Percentiles rank a stretch among this genome's conserved stretches.
These are phyloP conservation scores for Thelonectria discophora DNA, from an alignment of 2,329 filamentous ascomycete genomes.

Conservation along the genomic window DNA sequence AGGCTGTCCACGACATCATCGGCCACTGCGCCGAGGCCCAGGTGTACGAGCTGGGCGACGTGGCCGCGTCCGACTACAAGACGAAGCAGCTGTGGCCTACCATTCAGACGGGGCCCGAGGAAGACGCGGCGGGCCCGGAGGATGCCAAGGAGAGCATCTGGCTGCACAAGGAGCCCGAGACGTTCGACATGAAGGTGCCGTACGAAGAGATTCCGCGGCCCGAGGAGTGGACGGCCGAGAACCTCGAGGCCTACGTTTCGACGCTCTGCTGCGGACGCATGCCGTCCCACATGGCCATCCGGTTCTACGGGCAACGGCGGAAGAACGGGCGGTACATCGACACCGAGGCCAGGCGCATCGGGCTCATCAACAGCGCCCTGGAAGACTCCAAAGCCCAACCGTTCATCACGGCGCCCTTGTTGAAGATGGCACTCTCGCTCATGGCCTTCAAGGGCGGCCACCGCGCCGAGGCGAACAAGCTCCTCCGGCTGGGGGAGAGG, in stretches of 20 bases:
- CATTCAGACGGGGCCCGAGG: slow-evolving; percentile 42
- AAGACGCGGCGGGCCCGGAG: slow-evolving; percentile 35
- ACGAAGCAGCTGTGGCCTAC: slow-evolving; percentile 49
- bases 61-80: slow-evolving; percentile 47
- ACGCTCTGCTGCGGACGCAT: slow-evolving; percentile 52
- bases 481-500: slow-evolving; percentile 51
- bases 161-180: slow-evolving; percentile 47
- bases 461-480: slow-evolving; percentile 44
- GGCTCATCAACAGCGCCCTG: slow-evolving; percentile 52
- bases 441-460: slow-evolving; percentile 50
- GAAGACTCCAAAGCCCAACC: slow-evolving; percentile 45
- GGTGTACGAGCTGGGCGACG: slow-evolving; percentile 50
- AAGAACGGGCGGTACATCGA: slow-evolving; percentile 43
- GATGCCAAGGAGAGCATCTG: slow-evolving; percentile 44
- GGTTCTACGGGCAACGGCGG: slow-evolving; percentile 47
- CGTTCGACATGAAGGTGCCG: slow-evolving; percentile 43
- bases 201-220: slow-evolving; percentile 54
- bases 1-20: slow-evolving; percentile 48
- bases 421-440: slow-evolving; percentile 57
- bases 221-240: slow-evolving; percentile 51
- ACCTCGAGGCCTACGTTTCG: slow-evolving; percentile 54
- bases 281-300: slow-evolving; percentile 43
- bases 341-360: slow-evolving; percentile 51
- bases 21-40: slow-evolving; percentile 43
- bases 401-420: slow-evolving; percentile 50